Conservation (phyloP, 495 filamentous ascomycete species). For the Penicillium macrosclerotiorum region DNA sequence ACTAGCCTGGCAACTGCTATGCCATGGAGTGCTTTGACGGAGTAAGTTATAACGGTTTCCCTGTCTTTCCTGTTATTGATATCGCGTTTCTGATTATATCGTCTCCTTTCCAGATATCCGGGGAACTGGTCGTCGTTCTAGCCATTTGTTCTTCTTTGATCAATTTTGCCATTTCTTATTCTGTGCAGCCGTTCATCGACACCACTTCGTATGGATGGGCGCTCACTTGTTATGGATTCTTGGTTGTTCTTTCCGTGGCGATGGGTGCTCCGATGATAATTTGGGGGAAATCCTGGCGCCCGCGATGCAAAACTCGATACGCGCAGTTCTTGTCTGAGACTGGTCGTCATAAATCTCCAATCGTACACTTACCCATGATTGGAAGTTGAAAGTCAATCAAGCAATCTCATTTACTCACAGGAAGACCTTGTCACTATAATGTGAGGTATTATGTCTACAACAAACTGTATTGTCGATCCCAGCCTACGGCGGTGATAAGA, state of each 20-base stretch:
- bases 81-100: neutral
- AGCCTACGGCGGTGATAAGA: too few relatives aligned
- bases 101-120: constrained; percentile 20
- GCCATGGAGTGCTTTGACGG: constrained; percentile 39
- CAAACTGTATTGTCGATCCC: too few relatives aligned
- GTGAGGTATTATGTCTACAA: too few relatives aligned
- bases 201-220: constrained; percentile 30
- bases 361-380: too few relatives aligned
- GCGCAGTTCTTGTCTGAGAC: constrained; percentile 25
- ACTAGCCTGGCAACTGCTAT: constrained; percentile 40
- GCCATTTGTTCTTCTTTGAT: constrained; percentile 32
- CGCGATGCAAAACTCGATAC: constrained; percentile 25
- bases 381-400: too few relatives aligned
- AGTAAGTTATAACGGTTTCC: constrained; percentile 12
- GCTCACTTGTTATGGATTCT: constrained; percentile 28
- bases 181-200: constrained; percentile 32
- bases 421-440: too few relatives aligned
- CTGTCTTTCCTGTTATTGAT: neutral
- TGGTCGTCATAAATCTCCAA: neutral
- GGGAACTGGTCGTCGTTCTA: constrained; percentile 34
- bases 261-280: constrained; percentile 24
- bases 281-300: constrained; percentile 31
- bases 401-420: too few relatives aligned
- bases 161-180: constrained; percentile 34
- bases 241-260: constrained; percentile 20